phyloP scores from a whole-genome alignment of 371 early-diverging fungal species.

The Catenaria anguillulae region DNA sequence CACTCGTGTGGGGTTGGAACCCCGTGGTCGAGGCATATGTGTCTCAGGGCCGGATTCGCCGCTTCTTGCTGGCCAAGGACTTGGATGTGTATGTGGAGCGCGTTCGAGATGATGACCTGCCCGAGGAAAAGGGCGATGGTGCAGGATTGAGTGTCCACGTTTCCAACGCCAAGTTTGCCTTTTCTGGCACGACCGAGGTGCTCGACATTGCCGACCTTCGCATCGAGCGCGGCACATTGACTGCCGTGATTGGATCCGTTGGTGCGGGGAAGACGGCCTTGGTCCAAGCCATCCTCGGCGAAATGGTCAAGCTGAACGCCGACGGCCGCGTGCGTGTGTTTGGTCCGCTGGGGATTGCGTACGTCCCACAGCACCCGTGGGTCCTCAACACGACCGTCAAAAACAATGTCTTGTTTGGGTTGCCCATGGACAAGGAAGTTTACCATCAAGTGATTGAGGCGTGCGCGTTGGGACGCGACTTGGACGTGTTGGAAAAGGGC shows the following conservation, averaged over 20 bases:
- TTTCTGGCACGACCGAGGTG: neutral
- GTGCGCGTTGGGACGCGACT: constrained; percentile 29
- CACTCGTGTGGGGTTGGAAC: no score
- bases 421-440: constrained; percentile 20
- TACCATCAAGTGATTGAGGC: constrained; percentile 27
- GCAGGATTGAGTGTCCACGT: no score
- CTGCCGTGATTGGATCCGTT: constrained; percentile 3
- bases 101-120: no score
- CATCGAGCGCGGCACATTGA: neutral
- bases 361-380: constrained; percentile 34
- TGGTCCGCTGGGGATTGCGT: constrained; percentile 19
- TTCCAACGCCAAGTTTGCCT: neutral
- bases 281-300: constrained; percentile 19
- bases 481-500: constrained; percentile 28
- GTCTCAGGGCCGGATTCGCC: no score
- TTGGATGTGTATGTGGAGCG: no score
- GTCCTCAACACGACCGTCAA: constrained; percentile 36
- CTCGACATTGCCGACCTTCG: neutral
- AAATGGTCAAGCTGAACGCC: constrained; percentile 10
- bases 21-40: no score
- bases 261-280: constrained; percentile 11
- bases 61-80: no score
- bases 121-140: no score
- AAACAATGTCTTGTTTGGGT: constrained; percentile 40
- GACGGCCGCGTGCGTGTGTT: constrained; percentile 8